Base-by-base conservation (phyloP, 2,329 filamentous ascomycete genomes). In the Colletotrichum higginsianum region DNA sequence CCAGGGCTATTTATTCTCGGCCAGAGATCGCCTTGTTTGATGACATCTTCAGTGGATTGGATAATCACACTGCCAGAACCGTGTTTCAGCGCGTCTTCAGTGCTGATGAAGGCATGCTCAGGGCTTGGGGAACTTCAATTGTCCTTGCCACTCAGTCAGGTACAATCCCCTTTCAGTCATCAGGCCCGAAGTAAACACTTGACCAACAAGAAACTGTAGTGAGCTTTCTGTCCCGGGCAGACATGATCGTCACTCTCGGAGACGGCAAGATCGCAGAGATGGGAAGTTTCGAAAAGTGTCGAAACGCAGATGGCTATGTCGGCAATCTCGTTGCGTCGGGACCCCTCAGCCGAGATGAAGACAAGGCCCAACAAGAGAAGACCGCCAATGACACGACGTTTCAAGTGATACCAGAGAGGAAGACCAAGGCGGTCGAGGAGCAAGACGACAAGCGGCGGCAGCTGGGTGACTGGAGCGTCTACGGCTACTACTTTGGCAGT, bases 1-100 rank as follows among this genome's bases (percentile, higher is more conserved):
- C 83, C 0, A 77, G 83, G 44, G 82, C 82, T 7, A 61, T 83
- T 0, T 84, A 84, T 55, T 80, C 81, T 0, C 75, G 78, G 4
- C 77, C 78, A 1, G 47, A 74, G 2, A 63, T 82, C 1, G 77
- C 79, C 5, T 49, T 84, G 0, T 77, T 84, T 6, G 82, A 84
- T 26, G 82, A 84, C 64, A 71, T 83, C 5, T 81, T 84, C 18
- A 82, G 80, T 55, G 81, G 81, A 0, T 74, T 84, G 1, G 82
- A 84, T 56, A 76, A 75, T 5, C 75, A 78, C 13, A 84, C 83
- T 7, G 77, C 79, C 2, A 74, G 73, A 8, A 65, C 61, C 4
- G 75, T 84, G 2, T 82, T 81, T n/a, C 71, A 67, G 1, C 76
- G 77, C 6, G 61, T 81, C 30, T 80, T 82, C 21, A 65, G 53